Evolutionary conservation across 176 grass and related monocot genomes (phyloP).

Genomic region (Secale cereale): DNA sequence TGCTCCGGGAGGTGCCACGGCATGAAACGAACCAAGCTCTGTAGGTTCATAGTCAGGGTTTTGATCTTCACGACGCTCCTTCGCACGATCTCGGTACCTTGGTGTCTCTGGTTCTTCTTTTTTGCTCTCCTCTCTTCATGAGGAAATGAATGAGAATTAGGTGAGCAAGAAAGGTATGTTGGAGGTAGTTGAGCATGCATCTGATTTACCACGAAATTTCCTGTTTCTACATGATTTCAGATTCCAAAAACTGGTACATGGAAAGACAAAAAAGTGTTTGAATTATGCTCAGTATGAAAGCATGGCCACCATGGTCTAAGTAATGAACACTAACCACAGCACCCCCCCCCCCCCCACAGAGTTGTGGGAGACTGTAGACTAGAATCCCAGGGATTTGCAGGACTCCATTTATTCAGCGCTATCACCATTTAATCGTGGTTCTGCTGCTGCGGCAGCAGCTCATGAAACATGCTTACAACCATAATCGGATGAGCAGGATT

Average conservation of each 20-base stretch:
- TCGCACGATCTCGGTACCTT: slow-evolving; percentile 87
- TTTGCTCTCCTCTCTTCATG: slow-evolving; percentile 80
- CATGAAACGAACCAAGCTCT: slow-evolving; percentile 98
- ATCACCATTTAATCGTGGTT: not conserved
- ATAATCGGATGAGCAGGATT: not conserved
- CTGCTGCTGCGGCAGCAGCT: not conserved
- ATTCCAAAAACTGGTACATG: not conserved
- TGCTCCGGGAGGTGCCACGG: slow-evolving; percentile 84
- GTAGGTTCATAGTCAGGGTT: slow-evolving; percentile 97
- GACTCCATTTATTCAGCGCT: not conserved
- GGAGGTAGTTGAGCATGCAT: not conserved
- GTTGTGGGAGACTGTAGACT: not conserved
- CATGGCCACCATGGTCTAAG: not conserved
- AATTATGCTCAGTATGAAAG: not conserved
- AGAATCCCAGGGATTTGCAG: not conserved
- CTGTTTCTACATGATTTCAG: slow-evolving; percentile 6
- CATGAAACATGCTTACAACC: not conserved
- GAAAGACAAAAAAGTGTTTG: not conserved
- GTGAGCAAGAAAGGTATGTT: not conserved
- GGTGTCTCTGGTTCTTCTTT: slow-evolving; percentile 75
- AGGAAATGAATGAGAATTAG: slow-evolving; percentile 4
- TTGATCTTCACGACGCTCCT: slow-evolving; percentile 97
- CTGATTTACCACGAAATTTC: not conserved
- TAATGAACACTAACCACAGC: not conserved
- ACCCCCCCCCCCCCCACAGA: too few species aligned